Base-by-base conservation (phyloP, 345 rosid species). In the Gossypium arboreum region DNA sequence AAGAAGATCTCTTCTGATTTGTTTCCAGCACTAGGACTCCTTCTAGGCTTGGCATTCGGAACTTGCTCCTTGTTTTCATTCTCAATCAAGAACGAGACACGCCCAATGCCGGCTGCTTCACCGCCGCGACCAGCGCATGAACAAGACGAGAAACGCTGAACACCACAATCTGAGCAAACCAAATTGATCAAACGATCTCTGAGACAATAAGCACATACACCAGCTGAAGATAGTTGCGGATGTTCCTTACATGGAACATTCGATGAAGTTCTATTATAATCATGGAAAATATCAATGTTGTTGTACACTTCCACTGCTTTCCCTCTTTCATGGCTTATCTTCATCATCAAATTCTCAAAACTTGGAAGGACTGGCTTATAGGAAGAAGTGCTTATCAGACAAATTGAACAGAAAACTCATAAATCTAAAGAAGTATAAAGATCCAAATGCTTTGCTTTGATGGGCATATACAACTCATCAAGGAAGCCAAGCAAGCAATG, bases 151-250 rank as follows among this genome's bases (percentile, higher is more conserved):
- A 91, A 85, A n/a, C 98, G 80, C 60, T 94, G 98, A 70, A 91
- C 97, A 2, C 98, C 97, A 71, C 97, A 92, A 73, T 91, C 97
- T 0, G 97, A 90, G 56, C 98, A 94, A 0, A 94, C 93, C 72
- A 94, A 85, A 55, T 80, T 89, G 13, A 88, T 76, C 73, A 94
- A 82, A 20, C 98, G 94, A 73, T 92, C 98, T 70, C 88, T 87
- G 70, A 94, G 91, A 77, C 98, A 92, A 65, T 83, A 80, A 17
- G 98, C 87, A 71, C 98, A 92, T 0, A 94, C 84, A 5, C 98
- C 98, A 59, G 87, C 91, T 0, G 91, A 64, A 70, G 95, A 88
- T 3, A 82, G 69, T 0, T 88, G 86, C 9, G 97, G 98, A 81
- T 92, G 98, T 72, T 90, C 87, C 86, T 85, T 85, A 76, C 98